Base-by-base conservation (phyloP, 345 rosid species). In the Toxicodendron radicans region DNA sequence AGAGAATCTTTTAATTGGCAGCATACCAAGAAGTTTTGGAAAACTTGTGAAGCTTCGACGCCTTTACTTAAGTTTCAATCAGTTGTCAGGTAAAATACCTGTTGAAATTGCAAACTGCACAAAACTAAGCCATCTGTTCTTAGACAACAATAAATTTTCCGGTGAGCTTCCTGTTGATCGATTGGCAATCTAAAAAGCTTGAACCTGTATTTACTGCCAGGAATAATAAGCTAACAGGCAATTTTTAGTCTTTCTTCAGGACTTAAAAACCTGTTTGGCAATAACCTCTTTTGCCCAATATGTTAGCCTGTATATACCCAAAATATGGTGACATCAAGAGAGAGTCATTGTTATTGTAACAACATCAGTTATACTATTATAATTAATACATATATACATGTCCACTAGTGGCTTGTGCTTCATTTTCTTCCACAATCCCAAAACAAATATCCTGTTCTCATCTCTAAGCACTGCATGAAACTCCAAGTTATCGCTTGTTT, bases 41-140 rank as follows among this genome's bases (percentile, higher is more conserved):
- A 79, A 80, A 66, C 97, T 95, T 58, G 38, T 77, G 70, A 91
- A 89, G 82, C 97, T 95, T 75, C 84, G 84, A 71, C 96, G 86
- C 87, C 86, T 95, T 80, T 97, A 93, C 82, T 83, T 95, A 0
- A 92, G 98, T 43, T 93, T 89, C 70, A 95, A 95, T 84, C 91
- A 90, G 79, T 76, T 95, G 6, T 86, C 98, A 43, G 97, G 98
- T 11, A 70, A 85, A 8, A 85, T 91, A 61, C 97, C 99, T 48
- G 71, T 76, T 58, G 94, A 90, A 66, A 83, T 95, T 63, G 80
- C 94, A 52, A 87, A 90, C 33, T 88, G 94, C 83, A 82, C 84
- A 14, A 84, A 80, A 64, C 85, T 95, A 58, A 87, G 88, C 71
- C 94, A 87, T 76, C 79, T 92, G 18, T 95, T 90, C 80, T 80